phyloP scores from a whole-genome alignment of 2,329 filamentous ascomycete species.

The Epicoccum sorghinum region DNA sequence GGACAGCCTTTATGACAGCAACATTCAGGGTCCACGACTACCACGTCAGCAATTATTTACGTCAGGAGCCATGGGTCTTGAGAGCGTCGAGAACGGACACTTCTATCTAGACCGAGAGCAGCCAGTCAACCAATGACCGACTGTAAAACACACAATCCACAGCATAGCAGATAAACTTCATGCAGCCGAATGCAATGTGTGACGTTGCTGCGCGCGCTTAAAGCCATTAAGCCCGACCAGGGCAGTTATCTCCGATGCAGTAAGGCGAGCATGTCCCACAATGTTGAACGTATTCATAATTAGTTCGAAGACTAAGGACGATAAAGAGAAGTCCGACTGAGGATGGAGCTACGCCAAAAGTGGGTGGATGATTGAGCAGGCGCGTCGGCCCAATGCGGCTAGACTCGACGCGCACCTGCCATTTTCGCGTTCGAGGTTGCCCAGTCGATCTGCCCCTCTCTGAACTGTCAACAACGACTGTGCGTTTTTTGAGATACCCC shows the following conservation, averaged over 20 bases:
- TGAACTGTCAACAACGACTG: slow-evolving; percentile 18
- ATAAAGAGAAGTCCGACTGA: too few relatives aligned
- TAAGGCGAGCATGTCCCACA: neutral
- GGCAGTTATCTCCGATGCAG: neutral
- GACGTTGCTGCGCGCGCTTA: slow-evolving; percentile 2
- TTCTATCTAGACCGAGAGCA: neutral
- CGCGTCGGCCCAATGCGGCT: slow-evolving; percentile 7
- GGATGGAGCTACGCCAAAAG: slow-evolving; percentile 8
- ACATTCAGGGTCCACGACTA: neutral
- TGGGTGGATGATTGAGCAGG: slow-evolving; percentile 4
- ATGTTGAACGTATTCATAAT: neutral
- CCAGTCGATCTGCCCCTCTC: slow-evolving; percentile 15
- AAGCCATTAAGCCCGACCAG: neutral
- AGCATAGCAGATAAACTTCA: too few relatives aligned
- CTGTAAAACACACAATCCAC: too few relatives aligned
- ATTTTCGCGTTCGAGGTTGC: slow-evolving; percentile 16
- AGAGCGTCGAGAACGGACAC: neutral
- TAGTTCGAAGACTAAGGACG: neutral
- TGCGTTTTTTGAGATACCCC: slow-evolving; percentile 18
- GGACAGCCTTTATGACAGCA: slow-evolving; percentile 4
- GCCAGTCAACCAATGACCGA: slow-evolving; percentile 1
- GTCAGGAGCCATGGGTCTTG: slow-evolving; percentile 4
- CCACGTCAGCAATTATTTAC: slow-evolving; percentile 2
- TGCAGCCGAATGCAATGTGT: neutral
- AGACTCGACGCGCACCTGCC: slow-evolving; percentile 5